These are phyloP conservation scores for Cavenderia fasciculata DNA, from an alignment of 78 protist genomes.

Conservation along the genomic window DNA sequence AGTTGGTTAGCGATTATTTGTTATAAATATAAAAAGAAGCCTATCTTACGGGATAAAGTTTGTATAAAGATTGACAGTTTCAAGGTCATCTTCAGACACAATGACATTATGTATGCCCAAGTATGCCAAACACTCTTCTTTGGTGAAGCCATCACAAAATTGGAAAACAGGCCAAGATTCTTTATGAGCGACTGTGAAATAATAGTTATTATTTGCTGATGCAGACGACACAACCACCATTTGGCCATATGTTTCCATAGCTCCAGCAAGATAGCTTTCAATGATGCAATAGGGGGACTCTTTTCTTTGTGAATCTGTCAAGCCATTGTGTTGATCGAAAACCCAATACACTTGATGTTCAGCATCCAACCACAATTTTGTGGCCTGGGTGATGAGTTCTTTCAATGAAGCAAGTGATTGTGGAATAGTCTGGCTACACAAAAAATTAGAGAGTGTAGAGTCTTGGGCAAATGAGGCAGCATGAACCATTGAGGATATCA, in stretches of 20 bases:
- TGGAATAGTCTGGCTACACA: too few relatives aligned
- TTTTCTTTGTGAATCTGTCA: not conserved
- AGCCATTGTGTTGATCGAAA: not conserved
- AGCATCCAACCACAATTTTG: not conserved
- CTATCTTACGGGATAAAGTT: slow-evolving; percentile 9
- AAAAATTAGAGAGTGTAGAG: not conserved
- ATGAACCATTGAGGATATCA: not conserved
- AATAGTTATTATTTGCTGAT: not conserved
- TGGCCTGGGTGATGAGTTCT: too few relatives aligned
- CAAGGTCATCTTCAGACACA: not conserved
- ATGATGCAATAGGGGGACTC: not conserved
- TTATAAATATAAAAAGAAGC: too few relatives aligned
- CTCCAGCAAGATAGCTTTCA: not conserved
- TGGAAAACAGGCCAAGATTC: not conserved
- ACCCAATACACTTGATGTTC: not conserved
- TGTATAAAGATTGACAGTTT: not conserved
- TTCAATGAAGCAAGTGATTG: too few relatives aligned
- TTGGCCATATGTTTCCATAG: too few relatives aligned
- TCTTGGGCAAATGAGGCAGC: not conserved
- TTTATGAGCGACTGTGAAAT: not conserved
- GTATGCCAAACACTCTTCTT: not conserved
- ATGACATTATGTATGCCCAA: not conserved
- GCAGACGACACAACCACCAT: not conserved
- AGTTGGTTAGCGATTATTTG: too few relatives aligned
- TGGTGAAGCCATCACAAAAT: not conserved